Base-by-base conservation (phyloP, 1,284 basidiomycete genomes). In the Heliocybe sulcata region DNA sequence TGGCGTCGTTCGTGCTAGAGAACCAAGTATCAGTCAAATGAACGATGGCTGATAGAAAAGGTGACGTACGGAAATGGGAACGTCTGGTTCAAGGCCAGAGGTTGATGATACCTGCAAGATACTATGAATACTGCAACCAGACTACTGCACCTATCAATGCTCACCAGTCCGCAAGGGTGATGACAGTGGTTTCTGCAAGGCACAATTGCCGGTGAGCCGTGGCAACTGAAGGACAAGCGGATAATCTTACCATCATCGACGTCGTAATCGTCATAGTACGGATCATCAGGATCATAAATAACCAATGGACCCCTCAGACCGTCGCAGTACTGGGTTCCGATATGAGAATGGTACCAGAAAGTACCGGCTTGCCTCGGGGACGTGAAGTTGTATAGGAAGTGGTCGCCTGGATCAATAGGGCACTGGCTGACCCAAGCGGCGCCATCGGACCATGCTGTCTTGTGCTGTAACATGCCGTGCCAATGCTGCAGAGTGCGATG, bases 361-460 rank as follows among this genome's bases (percentile, higher is more conserved):
- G 63, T 71, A 55, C 71, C 72, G 2, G 71, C 68, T 51, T 70
- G 71, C 19, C 60, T 64, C 20, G 66, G 63, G 1, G 64, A 63
- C 11, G 42, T 61, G 57, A 74, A 67, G 48, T 70, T 60, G 57
- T 74, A 82, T n/a, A 74, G 68, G 68, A 79, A 82, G 8, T 68
- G 70, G 20, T 69, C 60, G 0, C 70, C 69, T 0, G 76, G 65
- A 1, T 71, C 69, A 56, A 83, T 80, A 1, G 79, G 78, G 60
- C 82, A 83, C 58, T 80, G 77, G 29, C 67, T 75, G 33, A 79
- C 71, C 45, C 68, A 68, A 0, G 70, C 63, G 0, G 61, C 51
- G 3, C 72, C 71, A 45, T 73, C 72, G 1, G 68, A 67, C 59
- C 64, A 69, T 48, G 63, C 67, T 1, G 69, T 69, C 56, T 62